Conservation (phyloP, 495 filamentous ascomycete species). For the Zalerion maritima region DNA sequence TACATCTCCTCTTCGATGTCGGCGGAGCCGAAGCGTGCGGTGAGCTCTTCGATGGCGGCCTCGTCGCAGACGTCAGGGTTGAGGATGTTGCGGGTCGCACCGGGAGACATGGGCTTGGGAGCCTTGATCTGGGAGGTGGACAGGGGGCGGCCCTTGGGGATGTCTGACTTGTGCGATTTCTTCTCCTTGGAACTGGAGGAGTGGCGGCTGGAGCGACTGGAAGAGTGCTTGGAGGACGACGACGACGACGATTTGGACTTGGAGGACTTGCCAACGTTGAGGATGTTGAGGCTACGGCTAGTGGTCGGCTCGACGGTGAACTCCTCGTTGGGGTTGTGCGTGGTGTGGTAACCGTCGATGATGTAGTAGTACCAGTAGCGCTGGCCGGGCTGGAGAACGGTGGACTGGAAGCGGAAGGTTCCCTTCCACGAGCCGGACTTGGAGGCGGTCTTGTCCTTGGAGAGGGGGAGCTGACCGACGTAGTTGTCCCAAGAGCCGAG, state of each 20-base stretch:
- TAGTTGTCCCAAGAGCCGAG: slow-evolving; percentile 99
- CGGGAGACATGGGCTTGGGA: slow-evolving; percentile 77
- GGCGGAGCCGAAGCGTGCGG: slow-evolving; percentile 54
- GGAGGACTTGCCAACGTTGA: slow-evolving; percentile 36
- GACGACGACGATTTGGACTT: slow-evolving; percentile 18
- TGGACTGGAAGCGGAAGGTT: slow-evolving; percentile 86
- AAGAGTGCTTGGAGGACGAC: slow-evolving; percentile 14
- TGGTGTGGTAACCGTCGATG: slow-evolving; percentile 98
- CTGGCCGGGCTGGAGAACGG: slow-evolving; percentile 64
- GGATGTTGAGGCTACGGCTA: slow-evolving; percentile 78
- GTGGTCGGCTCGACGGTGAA: slow-evolving; percentile 93
- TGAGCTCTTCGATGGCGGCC: slow-evolving; percentile 54
- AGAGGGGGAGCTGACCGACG: slow-evolving; percentile 77
- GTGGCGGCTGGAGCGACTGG: slow-evolving; percentile 14
- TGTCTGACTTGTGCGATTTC: slow-evolving; percentile 32
- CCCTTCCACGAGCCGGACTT: slow-evolving; percentile 84
- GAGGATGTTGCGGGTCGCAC: slow-evolving; percentile 72
- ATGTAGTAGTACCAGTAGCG: slow-evolving; percentile 99
- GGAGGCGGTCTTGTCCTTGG: slow-evolving; percentile 62
- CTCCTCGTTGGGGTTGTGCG: slow-evolving; percentile 83
- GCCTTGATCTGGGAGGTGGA: slow-evolving; percentile 80
- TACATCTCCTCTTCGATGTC: slow-evolving; percentile 56
- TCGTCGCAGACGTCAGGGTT: slow-evolving; percentile 57
- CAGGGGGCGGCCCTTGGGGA: slow-evolving; percentile 74
- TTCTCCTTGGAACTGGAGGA: slow-evolving; percentile 23